Percentiles rank a stretch among this genome's conserved stretches.
These are phyloP conservation scores for Nakazawaea ambrosiae DNA, from an alignment of 805 yeast species.

Conservation along the genomic window DNA sequence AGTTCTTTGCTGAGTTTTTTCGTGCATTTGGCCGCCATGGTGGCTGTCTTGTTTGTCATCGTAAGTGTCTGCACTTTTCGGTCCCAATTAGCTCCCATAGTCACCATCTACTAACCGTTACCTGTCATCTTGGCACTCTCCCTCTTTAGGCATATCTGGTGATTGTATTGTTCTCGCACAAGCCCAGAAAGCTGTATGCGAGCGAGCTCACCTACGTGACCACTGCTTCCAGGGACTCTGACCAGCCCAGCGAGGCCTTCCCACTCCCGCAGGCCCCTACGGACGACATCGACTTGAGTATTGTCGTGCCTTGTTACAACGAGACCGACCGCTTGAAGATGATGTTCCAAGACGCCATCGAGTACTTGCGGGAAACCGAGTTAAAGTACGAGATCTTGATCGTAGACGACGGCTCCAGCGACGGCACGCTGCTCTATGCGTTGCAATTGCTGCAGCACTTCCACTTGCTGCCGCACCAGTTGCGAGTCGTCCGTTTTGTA, in stretches of 20 bases:
- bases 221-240: slow-evolving; percentile 26
- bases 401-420: slow-evolving; percentile 89
- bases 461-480: slow-evolving; percentile 43
- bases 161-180: slow-evolving; percentile 49
- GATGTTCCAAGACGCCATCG: slow-evolving; percentile 69
- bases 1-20: too few species aligned
- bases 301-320: slow-evolving; percentile 91
- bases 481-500: slow-evolving; percentile 65
- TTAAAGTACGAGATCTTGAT: slow-evolving; percentile 66
- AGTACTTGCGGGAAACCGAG: slow-evolving; percentile 34
- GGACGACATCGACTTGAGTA: slow-evolving; percentile 52
- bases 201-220: slow-evolving; percentile 52
- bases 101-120: too few species aligned
- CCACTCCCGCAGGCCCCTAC: slow-evolving; percentile 17
- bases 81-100: too few species aligned
- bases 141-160: slow-evolving; percentile 28
- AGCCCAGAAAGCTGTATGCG: slow-evolving; percentile 47
- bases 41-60: too few species aligned
- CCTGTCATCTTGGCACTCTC: too few species aligned
- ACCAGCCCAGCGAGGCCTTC: slow-evolving; percentile 28
- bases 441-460: slow-evolving; percentile 50
- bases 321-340: slow-evolving; percentile 65
- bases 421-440: slow-evolving; percentile 71
- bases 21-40: too few species aligned
- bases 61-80: too few species aligned